These are phyloP conservation scores for Alternaria novae-zelandiae DNA, from an alignment of 2,329 filamentous ascomycete species.

Conservation along the genomic window DNA sequence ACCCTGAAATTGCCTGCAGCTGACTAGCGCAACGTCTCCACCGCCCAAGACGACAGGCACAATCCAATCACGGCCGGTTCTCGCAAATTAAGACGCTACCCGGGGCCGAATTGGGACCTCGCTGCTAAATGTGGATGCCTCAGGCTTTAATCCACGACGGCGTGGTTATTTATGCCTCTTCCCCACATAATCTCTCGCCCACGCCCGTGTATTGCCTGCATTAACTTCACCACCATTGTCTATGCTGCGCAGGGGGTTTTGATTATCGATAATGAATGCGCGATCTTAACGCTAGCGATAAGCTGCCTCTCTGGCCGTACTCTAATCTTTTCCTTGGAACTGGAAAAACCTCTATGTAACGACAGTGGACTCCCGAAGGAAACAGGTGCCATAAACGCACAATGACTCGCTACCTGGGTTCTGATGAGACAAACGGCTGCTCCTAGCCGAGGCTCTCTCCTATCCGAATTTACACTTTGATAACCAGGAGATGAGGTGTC, in stretches of 20 bases:
- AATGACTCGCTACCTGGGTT: not conserved
- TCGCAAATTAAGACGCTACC: not conserved
- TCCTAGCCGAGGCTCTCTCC: not conserved
- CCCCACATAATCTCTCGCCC: not conserved
- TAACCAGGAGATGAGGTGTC: not conserved
- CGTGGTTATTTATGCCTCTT: not conserved
- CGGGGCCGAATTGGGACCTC: not conserved
- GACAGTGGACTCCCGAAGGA: not conserved
- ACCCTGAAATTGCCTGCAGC: constrained; percentile 11
- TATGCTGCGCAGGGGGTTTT: not conserved
- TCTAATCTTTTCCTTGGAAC: not conserved
- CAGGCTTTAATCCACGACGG: not conserved
- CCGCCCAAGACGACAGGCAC: not conserved
- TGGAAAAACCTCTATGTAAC: not conserved
- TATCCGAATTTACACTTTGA: not conserved
- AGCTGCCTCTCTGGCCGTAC: not conserved
- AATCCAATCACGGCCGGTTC: constrained; percentile 2
- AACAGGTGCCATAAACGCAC: not conserved
- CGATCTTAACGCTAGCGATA: not conserved
- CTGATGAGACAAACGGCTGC: not conserved
- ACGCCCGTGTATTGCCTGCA: not conserved
- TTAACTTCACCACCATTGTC: not conserved
- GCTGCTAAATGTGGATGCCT: not conserved
- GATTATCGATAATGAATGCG: not conserved
- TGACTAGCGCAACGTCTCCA: constrained; percentile 3